Evolutionary conservation across 2,329 filamentous ascomycete genomes (phyloP), one percentile per base, ranked within the genome.

Genomic region (Geosmithia morbida): DNA sequence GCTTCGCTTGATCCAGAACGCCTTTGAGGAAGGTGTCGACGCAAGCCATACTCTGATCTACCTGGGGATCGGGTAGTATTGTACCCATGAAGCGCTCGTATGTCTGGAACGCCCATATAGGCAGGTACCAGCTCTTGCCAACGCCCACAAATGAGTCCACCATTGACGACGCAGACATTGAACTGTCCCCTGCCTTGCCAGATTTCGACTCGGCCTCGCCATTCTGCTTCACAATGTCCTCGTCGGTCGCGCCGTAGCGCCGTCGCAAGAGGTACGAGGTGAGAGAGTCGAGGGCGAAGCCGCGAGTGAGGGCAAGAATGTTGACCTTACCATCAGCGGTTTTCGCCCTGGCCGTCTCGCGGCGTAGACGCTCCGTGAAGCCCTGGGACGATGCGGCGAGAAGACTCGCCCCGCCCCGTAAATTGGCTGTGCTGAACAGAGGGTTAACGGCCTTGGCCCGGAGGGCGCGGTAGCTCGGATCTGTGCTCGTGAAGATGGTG

Each of bases 131-230:
- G 54, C 77, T 74, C 3, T 71, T 61, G 1, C 72, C 72, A 7
- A 76, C 68, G 4, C 68, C 71, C 2, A 77, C 73, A 52, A 74
- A 72, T 2, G 68, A 63, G 54, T 77, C 69, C 13, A 79, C 72
- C 53, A 77, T 77, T 16, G 40, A 41, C 30, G 41, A 44, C 7
- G 50, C 50, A 14, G 47, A 49, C 47, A 51, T 48, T 11, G 33
- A 37, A 16, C 13, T 16, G 33, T 37, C 3, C 3, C 6, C 33
- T 13, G 6, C 33, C 33, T 37, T 37, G 33, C 3, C 11, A 37
- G 33, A 11, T n/a, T 44, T 19, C 1, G 48, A 41, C 13, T 13
- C 5, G 17, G 17, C 41, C 5, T 43, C 41, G 20, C 41, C 43
- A 10, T 47, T 48, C 11, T 11, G 7, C 7, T 37, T 37, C 33